Conservation (phyloP, 306 rosid genomes). For the Cajanus cajan region DNA sequence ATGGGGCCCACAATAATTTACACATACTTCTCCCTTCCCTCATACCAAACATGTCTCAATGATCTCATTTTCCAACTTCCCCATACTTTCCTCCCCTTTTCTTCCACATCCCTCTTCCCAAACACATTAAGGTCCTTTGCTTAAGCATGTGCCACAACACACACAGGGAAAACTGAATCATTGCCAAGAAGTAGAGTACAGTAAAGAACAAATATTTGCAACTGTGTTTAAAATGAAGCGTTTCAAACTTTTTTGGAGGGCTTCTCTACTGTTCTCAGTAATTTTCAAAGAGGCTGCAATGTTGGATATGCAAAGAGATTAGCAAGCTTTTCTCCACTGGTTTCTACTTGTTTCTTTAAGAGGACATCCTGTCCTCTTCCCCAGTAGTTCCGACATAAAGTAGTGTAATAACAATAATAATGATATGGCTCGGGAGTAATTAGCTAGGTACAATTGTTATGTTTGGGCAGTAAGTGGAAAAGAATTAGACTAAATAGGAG, state of each 20-base stretch:
- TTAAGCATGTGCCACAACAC: slow-evolving; percentile 3
- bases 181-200: background rate
- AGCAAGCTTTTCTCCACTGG: background rate
- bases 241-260: background rate
- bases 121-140: slow-evolving; percentile 17
- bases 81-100: too few species aligned
- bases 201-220: background rate
- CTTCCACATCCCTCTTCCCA: too few species aligned
- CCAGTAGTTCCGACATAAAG: background rate
- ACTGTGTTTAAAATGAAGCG: background rate
- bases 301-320: background rate
- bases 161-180: background rate
- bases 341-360: background rate
- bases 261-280: background rate
- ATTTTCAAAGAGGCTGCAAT: background rate
- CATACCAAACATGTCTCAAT: too few species aligned
- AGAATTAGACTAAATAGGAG: background rate
- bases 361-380: background rate
- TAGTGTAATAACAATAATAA: background rate
- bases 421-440: background rate
- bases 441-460: background rate
- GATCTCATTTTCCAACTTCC: too few species aligned
- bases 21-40: too few species aligned
- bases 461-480: background rate
- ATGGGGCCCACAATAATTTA: too few species aligned